Evolutionary conservation across 2,329 filamentous ascomycete species (phyloP), one percentile per base, ranked within the genome.

Genomic region (Ophiostoma triangulosporum): DNA sequence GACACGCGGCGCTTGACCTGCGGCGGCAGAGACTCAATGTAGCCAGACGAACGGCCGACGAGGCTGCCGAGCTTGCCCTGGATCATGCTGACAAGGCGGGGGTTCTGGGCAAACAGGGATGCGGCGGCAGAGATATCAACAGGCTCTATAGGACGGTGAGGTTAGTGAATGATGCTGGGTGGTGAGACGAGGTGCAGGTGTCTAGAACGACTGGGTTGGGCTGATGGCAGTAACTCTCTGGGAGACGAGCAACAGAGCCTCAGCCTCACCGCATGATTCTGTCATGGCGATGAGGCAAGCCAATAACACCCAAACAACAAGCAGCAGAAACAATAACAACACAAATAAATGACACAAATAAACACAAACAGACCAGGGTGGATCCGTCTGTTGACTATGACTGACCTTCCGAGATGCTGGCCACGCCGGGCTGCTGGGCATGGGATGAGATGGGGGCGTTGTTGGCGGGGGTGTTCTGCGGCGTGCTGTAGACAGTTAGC

Each of bases 391-490:
- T 9, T 27, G 20, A n/a, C 38, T 46, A 26, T 46, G 36, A 75
- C 80, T 70, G 73, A 97, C 93, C 93, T 82, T 98, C 93, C 70
- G 91, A 93, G 75, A 98, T 97, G 70, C 88, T 96, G 61, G 88
- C 76, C 59, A 98, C 84, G 61, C 86, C 88, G 58, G 93, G 93
- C 73, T 95, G 88, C 73, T 95, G 89, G 62, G 94, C 93, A 71
- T 93, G 91, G 58, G 91, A 97, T 52, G 90, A 95, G 72, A 98
- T 97, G 60, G 93, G 93, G 62, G 94, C 93, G 75, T 91, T 90
- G 73, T 83, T 89, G 61, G 88, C 86, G 62, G 93, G 93, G 54
- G 93, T 98, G 76, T 98, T 98, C 74, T 98, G 93, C 66, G 93
- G 93, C 66, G 93, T 98, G 65, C 93, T 97, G 70, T 63, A n/a